phyloP scores from a whole-genome alignment of 352 stramenopile genomes.

The Thalassiosira pacifica region DNA sequence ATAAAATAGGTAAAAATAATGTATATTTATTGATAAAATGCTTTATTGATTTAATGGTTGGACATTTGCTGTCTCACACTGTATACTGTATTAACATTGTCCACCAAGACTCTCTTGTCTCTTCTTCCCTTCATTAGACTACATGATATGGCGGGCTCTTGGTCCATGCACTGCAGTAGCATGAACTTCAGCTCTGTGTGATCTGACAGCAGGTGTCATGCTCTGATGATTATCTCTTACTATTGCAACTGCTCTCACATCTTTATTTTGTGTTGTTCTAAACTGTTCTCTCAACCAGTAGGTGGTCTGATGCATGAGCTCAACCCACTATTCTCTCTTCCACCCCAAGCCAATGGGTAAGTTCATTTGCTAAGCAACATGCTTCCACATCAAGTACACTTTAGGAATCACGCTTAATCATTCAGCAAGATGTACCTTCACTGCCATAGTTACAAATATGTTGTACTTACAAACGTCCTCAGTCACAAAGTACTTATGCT shows the following conservation, averaged over 20 bases:
- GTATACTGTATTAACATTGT: no score
- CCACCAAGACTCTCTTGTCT: no score
- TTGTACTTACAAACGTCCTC: conserved; percentile 23
- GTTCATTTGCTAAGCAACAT: conserved; percentile 5
- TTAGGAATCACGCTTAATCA: conserved; percentile 29
- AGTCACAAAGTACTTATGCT: no score
- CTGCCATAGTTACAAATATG: conserved; percentile 28
- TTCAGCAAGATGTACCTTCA: not conserved
- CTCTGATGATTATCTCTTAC: not conserved
- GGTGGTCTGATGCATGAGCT: conserved; percentile 6
- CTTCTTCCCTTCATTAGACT: no score
- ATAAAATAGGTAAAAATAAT: no score
- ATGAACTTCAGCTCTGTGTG: no score
- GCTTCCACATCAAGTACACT: conserved; percentile 32
- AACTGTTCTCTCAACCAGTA: not conserved
- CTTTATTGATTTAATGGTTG: no score
- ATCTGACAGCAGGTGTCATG: not conserved
- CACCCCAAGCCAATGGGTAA: conserved; percentile 6
- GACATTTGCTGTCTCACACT: no score
- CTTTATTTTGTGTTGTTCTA: conserved; percentile 5
- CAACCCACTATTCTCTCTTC: conserved; percentile 2
- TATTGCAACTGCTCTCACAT: not conserved
- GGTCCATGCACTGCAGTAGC: no score
- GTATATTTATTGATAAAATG: no score
- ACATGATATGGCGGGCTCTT: no score